Evolutionary conservation across 305 asterid species (phyloP).

Genomic region (Solanum hybrid): DNA sequence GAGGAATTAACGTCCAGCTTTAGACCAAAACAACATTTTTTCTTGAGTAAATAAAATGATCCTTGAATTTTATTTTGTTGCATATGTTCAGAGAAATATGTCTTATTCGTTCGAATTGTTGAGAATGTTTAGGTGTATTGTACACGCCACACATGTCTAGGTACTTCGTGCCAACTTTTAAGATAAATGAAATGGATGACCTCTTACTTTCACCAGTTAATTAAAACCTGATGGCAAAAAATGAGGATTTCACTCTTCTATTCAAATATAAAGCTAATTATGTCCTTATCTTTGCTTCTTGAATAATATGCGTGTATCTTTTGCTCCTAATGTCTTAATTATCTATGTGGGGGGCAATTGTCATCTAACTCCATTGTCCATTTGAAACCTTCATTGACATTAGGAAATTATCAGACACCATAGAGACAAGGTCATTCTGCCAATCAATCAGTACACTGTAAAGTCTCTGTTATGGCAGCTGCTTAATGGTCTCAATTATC

Average conservation of each 20-base stretch:
- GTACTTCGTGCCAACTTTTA: not conserved
- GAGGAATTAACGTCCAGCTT: not conserved
- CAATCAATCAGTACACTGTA: conserved; percentile 68
- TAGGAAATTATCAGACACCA: conserved; percentile 97
- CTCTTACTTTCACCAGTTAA: not conserved
- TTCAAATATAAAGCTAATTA: not conserved
- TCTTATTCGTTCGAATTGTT: not conserved
- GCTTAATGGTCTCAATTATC: conserved; percentile 93
- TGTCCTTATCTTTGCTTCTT: not conserved
- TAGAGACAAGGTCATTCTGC: conserved; percentile 93
- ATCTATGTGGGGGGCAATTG: not conserved
- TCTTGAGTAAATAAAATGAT: not conserved
- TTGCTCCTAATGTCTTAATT: not conserved
- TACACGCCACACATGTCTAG: not conserved
- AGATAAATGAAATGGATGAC: not conserved
- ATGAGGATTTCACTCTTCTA: not conserved
- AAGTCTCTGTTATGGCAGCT: conserved; percentile 98
- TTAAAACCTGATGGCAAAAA: not conserved
- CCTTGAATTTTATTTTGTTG: not conserved
- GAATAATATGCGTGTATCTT: not conserved
- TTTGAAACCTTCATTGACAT: not conserved
- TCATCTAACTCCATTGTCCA: not conserved
- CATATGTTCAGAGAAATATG: not conserved
- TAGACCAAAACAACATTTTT: not conserved
- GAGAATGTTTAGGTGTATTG: not conserved